These are phyloP conservation scores for Ormosia emarginata DNA, from an alignment of 306 rosid species.

Conservation along the genomic window DNA sequence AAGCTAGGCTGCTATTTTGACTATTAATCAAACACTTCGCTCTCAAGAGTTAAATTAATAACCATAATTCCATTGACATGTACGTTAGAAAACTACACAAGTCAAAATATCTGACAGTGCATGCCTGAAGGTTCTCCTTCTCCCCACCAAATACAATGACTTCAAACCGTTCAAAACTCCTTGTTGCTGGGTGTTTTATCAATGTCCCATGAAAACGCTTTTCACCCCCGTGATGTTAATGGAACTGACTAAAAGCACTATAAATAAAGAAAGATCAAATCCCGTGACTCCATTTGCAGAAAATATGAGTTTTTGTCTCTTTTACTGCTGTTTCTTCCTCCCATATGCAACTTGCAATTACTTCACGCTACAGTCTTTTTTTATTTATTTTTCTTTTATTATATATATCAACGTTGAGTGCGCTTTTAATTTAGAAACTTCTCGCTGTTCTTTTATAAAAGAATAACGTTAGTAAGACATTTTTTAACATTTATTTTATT, in stretches of 20 bases:
- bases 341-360: neutral
- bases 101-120: slow-evolving; percentile 25
- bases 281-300: slow-evolving; percentile 43
- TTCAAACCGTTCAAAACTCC: neutral
- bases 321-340: slow-evolving; percentile 12
- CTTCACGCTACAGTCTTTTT: neutral
- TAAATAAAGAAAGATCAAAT: slow-evolving; percentile 16
- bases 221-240: slow-evolving; percentile 37
- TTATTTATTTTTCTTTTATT: neutral
- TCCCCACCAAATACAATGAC: slow-evolving; percentile 16
- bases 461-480: no score
- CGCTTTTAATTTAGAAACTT: neutral
- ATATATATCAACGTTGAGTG: neutral
- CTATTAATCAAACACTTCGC: neutral
- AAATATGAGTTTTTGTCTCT: slow-evolving; percentile 25
- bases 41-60: neutral
- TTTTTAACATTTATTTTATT: no score
- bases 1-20: slow-evolving; percentile 2
- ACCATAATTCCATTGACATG: neutral
- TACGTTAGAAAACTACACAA: neutral
- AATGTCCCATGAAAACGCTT: neutral
- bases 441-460: neutral
- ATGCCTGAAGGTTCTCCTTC: neutral
- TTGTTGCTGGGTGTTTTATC: slow-evolving; percentile 5
- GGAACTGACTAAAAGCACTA: slow-evolving; percentile 10